phyloP scores from a whole-genome alignment of 2,329 filamentous ascomycete species.

The Cladophialophora immunda region DNA sequence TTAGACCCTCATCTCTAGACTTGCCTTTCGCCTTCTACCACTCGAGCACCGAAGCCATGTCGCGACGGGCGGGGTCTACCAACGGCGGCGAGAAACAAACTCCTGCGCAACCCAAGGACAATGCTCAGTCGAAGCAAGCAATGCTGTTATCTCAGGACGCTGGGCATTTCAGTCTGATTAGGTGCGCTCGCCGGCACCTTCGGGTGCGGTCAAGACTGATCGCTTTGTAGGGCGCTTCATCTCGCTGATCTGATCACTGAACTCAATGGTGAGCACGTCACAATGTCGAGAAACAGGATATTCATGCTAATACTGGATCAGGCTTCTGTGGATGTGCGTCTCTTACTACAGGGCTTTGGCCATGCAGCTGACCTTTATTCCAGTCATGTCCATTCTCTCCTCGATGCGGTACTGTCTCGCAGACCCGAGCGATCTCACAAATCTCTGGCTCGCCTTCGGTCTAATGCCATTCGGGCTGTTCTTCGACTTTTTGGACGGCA shows the following conservation, averaged over 20 bases:
- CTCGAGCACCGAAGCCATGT: conserved; percentile 35
- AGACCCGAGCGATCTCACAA: conserved; percentile 69
- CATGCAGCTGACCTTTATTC: conserved; percentile 12
- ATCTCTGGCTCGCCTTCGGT: conserved; percentile 81
- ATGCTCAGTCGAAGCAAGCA: conserved; percentile 59
- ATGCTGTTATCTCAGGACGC: conserved; percentile 57
- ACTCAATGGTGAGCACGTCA: conserved; percentile 53
- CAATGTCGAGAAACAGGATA: background rate
- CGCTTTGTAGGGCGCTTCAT: conserved; percentile 53
- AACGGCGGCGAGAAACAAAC: conserved; percentile 32
- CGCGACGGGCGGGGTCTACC: conserved; percentile 38
- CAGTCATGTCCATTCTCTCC: conserved; percentile 92
- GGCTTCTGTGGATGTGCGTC: conserved; percentile 60
- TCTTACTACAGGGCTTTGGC: background rate
- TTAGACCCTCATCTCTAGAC: background rate
- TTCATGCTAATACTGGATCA: conserved; percentile 40
- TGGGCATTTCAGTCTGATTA: conserved; percentile 61
- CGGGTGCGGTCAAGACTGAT: background rate
- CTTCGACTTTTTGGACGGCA: conserved; percentile 98
- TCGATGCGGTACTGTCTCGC: conserved; percentile 92
- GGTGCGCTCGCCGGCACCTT: conserved; percentile 42
- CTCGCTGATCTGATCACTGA: conserved; percentile 61
- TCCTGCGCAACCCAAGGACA: conserved; percentile 30
- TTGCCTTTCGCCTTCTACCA: background rate
- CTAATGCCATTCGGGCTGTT: conserved; percentile 94